These are phyloP conservation scores for Yueomyces sp. DNA, from an alignment of 805 yeast genomes.

Conservation along the genomic window DNA sequence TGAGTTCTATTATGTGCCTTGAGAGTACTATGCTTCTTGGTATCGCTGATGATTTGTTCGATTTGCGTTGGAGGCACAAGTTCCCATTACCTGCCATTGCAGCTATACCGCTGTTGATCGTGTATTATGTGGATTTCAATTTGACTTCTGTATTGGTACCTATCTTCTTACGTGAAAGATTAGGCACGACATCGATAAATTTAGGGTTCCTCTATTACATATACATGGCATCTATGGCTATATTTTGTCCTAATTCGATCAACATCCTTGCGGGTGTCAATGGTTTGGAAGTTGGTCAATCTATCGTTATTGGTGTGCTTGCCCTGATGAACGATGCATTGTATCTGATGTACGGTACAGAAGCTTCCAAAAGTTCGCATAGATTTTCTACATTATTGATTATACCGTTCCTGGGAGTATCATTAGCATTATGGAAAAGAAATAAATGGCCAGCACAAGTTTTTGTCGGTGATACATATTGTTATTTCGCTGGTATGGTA, in stretches of 20 bases:
- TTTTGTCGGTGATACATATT: conserved; percentile 96
- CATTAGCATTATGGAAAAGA: conserved; percentile 57
- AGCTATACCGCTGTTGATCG: conserved; percentile 78
- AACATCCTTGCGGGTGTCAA: conserved; percentile 93
- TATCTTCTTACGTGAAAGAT: conserved; percentile 35
- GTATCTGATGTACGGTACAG: conserved; percentile 41
- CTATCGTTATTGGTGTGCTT: conserved; percentile 60
- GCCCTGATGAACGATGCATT: conserved; percentile 65
- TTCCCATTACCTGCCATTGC: conserved; percentile 92
- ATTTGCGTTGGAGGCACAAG: conserved; percentile 94
- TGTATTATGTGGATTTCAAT: conserved; percentile 88
- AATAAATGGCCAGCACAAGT: conserved; percentile 89
- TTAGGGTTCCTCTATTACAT: conserved; percentile 68
- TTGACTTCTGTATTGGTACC: conserved; percentile 83
- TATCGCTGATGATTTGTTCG: conserved; percentile 87
- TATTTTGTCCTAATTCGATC: conserved; percentile 91
- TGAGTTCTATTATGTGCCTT: conserved; percentile 72
- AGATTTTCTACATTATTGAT: conserved; percentile 65
- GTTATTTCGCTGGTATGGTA: conserved; percentile 98
- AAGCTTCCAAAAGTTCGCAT: conserved; percentile 68
- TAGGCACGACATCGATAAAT: conserved; percentile 38
- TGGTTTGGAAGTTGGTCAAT: conserved; percentile 94
- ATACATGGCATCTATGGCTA: conserved; percentile 85
- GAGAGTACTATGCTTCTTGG: conserved; percentile 80
- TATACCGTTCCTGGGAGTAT: conserved; percentile 78